These are phyloP conservation scores for Beauveria varroae DNA, from an alignment of 2,329 filamentous ascomycete genomes.

Conservation along the genomic window DNA sequence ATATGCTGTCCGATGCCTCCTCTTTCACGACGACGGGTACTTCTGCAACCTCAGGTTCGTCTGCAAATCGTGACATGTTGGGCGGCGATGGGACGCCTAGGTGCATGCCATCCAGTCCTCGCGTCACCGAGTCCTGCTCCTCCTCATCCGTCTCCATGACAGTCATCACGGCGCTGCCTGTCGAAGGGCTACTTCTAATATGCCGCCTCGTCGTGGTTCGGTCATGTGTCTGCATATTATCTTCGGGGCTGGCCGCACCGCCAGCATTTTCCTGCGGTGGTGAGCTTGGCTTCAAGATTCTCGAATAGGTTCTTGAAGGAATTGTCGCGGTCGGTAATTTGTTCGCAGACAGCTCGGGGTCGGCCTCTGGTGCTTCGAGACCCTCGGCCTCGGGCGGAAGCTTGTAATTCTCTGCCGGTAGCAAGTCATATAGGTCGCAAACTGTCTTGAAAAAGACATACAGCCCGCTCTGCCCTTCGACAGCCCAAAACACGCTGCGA, in stretches of 20 bases:
- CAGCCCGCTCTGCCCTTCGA: constrained; percentile 83
- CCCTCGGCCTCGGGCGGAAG: constrained; percentile 90
- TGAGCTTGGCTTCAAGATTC: constrained; percentile 28
- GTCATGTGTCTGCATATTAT: constrained; percentile 46
- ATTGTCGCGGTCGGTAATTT: constrained; percentile 12
- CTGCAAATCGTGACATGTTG: constrained; percentile 21
- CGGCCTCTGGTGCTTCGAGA: constrained; percentile 44
- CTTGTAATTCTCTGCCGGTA: constrained; percentile 93
- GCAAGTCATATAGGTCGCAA: constrained; percentile 82
- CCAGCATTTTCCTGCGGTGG: constrained; percentile 20
- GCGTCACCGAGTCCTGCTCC: constrained; percentile 41
- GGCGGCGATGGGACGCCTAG: constrained; percentile 30
- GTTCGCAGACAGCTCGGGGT: constrained; percentile 34
- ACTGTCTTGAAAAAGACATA: constrained; percentile 97
- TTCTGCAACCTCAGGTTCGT: constrained; percentile 32
- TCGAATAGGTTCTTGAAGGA: neutral
- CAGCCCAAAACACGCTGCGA: constrained; percentile 86
- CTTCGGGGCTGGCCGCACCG: constrained; percentile 30
- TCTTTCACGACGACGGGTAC: constrained; percentile 31
- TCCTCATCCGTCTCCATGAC: constrained; percentile 82
- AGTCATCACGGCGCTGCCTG: constrained; percentile 69
- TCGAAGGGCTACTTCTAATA: constrained; percentile 70
- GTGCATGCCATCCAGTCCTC: constrained; percentile 38
- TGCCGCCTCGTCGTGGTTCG: constrained; percentile 73
- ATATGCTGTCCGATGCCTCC: constrained; percentile 7